A percentile compares a stretch with the other conserved stretches of the same genome.
phyloP scores from a whole-genome alignment of 108 stramenopile species.

The Aurantiochytrium sp. region DNA sequence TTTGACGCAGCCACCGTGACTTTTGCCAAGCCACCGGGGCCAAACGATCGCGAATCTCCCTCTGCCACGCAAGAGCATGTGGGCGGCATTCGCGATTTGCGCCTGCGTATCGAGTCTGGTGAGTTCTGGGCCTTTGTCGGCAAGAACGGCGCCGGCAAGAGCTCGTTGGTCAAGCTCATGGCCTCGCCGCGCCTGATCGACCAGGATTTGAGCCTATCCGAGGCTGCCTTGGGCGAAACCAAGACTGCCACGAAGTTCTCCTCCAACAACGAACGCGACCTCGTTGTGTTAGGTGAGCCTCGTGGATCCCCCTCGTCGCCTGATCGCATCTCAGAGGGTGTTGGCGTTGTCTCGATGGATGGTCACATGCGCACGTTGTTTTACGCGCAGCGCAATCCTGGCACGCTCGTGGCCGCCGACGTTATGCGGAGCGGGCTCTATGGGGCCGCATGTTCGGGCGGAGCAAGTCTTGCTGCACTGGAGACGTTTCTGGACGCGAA shows the following conservation, averaged over 20 bases:
- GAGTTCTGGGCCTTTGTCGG: constrained; percentile 8
- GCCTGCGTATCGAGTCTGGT: neutral
- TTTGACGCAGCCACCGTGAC: neutral
- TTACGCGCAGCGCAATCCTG: neutral
- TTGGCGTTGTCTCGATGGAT: neutral
- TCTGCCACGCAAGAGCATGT: neutral
- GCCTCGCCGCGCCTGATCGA: neutral
- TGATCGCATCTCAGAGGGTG: neutral
- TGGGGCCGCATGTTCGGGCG: neutral
- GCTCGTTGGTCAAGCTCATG: neutral
- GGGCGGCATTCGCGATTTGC: neutral
- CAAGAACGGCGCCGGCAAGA: neutral
- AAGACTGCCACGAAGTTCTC: neutral
- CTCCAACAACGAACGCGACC: neutral
- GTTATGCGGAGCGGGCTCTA: neutral
- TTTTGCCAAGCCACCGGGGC: neutral
- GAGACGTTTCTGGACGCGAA: neutral
- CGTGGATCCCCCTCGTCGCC: neutral
- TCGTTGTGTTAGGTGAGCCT: neutral
- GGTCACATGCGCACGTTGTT: neutral
- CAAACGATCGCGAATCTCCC: neutral
- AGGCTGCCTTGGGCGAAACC: neutral
- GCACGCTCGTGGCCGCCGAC: neutral
- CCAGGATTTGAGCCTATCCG: neutral
- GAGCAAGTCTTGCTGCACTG: neutral